phyloP scores from a whole-genome alignment of 1,139 yeast genomes.

The Hansenula sp. region DNA sequence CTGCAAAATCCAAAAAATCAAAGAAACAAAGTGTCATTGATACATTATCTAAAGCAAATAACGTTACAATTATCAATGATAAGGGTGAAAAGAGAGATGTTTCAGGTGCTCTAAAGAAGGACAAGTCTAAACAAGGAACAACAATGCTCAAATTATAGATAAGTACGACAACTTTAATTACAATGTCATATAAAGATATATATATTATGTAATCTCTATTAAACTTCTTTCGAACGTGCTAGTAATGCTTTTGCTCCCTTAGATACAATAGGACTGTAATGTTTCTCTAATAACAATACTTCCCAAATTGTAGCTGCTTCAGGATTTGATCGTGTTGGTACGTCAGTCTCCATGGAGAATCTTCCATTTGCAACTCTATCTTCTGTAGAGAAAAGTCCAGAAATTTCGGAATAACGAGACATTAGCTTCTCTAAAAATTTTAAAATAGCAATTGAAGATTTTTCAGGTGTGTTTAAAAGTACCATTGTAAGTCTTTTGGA shows the following conservation, averaged over 20 bases:
- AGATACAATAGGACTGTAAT: constrained; percentile 76
- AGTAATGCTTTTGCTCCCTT: constrained; percentile 43
- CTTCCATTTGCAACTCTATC: constrained; percentile 80
- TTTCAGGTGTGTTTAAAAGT: constrained; percentile 78
- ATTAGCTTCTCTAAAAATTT: constrained; percentile 75
- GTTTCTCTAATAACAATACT: constrained; percentile 67
- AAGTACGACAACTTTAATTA: background rate
- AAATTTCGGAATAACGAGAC: constrained; percentile 62
- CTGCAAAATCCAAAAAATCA: constrained; percentile 40
- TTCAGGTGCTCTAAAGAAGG: constrained; percentile 60
- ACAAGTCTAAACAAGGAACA: constrained; percentile 21
- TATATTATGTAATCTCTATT: background rate
- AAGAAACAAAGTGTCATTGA: constrained; percentile 63
- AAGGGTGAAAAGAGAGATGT: constrained; percentile 75
- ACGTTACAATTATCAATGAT: constrained; percentile 74
- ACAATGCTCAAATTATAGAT: constrained; percentile 25
- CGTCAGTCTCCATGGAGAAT: constrained; percentile 60
- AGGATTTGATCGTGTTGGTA: constrained; percentile 73
- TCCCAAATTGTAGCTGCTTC: constrained; percentile 94
- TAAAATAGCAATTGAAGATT: constrained; percentile 71
- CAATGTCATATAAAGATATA: background rate
- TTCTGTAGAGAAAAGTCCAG: constrained; percentile 79
- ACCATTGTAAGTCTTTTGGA: constrained; percentile 71
- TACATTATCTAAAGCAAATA: constrained; percentile 69
- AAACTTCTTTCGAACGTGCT: constrained; percentile 28